Evolutionary conservation across 208 protist genomes (phyloP).

Genomic region (Wallacemonas rigidus): DNA sequence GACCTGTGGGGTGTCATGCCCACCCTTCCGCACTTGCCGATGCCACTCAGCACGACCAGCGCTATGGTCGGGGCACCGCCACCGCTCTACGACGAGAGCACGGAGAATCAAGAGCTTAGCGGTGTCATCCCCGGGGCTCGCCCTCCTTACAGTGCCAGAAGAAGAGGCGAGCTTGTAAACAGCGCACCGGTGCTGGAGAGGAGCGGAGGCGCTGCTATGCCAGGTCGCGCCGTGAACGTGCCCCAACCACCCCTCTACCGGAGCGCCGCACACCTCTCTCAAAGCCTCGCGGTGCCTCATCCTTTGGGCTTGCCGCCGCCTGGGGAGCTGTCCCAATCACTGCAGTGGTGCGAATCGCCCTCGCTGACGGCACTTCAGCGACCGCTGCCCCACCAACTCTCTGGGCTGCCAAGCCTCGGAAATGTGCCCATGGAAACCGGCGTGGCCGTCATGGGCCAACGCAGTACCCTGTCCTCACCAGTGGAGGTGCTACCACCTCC

Average conservation of each 20-base stretch:
- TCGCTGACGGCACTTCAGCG: not conserved
- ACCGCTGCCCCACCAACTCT: not conserved
- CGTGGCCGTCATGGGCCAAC: not conserved
- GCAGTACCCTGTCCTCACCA: not conserved
- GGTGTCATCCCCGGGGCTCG: not conserved
- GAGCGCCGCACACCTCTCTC: not conserved
- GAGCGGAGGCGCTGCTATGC: too few relatives aligned
- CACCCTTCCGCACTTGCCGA: not conserved
- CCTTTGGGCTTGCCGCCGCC: not conserved
- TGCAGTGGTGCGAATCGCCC: slow-evolving; percentile 12
- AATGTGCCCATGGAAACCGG: not conserved
- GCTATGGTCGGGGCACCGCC: not conserved
- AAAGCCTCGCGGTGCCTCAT: not conserved
- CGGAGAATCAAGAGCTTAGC: not conserved
- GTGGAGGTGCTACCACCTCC: not conserved
- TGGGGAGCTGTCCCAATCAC: not conserved
- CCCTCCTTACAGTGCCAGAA: too few relatives aligned
- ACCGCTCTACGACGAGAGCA: not conserved
- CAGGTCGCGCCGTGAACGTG: not conserved
- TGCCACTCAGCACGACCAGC: not conserved
- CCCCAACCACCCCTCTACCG: not conserved
- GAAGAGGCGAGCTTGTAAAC: too few relatives aligned
- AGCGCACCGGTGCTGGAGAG: too few relatives aligned
- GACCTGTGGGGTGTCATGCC: slow-evolving; percentile 1
- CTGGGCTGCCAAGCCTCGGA: not conserved